These are phyloP conservation scores for Coemansia sp. DNA, from an alignment of 192 early-diverging fungal species.

Conservation along the genomic window DNA sequence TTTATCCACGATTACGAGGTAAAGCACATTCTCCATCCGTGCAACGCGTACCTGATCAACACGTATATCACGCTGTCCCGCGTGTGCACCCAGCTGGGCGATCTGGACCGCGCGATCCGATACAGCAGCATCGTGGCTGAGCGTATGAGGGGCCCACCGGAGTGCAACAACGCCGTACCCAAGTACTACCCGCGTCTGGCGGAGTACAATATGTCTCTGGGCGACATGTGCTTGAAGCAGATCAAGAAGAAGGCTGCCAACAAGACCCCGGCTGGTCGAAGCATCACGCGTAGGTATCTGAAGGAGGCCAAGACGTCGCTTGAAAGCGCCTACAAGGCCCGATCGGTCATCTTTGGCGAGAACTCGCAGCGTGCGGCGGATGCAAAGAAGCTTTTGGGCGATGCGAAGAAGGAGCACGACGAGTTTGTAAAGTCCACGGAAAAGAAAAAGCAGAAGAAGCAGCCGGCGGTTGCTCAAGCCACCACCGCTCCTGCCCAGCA, in stretches of 20 bases:
- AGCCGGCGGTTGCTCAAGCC: neutral
- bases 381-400: slow-evolving; percentile 37
- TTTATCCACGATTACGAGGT: slow-evolving; percentile 57
- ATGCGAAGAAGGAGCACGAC: slow-evolving; percentile 48
- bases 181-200: slow-evolving; percentile 60
- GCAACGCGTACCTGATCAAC: slow-evolving; percentile 56
- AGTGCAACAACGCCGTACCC: slow-evolving; percentile 42
- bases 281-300: slow-evolving; percentile 43
- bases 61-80: slow-evolving; percentile 42
- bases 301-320: slow-evolving; percentile 47
- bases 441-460: slow-evolving; percentile 51
- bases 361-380: slow-evolving; percentile 34
- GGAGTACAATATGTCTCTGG: slow-evolving; percentile 59
- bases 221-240: slow-evolving; percentile 59
- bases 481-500: slow-evolving; percentile 10
- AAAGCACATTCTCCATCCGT: slow-evolving; percentile 48
- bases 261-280: slow-evolving; percentile 44
- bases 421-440: slow-evolving; percentile 42
- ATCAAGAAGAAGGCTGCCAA: slow-evolving; percentile 53
- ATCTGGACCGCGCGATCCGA: slow-evolving; percentile 46
- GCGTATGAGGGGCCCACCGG: slow-evolving; percentile 47
- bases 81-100: slow-evolving; percentile 42
- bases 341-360: slow-evolving; percentile 37
- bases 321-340: slow-evolving; percentile 27
- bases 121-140: slow-evolving; percentile 46